A percentile compares a stretch with the other conserved stretches of the same genome.
phyloP scores from a whole-genome alignment of 805 yeast species.

The Candida endomychidarum region DNA sequence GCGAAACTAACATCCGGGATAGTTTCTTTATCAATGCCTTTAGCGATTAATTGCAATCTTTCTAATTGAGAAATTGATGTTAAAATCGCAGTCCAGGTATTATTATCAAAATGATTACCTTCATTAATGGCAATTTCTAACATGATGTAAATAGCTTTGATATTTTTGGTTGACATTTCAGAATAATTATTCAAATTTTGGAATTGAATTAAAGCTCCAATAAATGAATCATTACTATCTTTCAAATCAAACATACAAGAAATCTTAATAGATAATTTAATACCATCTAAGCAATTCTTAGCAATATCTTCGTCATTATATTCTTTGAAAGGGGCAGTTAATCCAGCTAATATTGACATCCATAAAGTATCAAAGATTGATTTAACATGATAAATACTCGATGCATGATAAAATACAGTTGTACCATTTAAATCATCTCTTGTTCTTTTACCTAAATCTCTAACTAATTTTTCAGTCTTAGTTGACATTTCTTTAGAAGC shows the following conservation, averaged over 20 bases:
- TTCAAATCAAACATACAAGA: conserved; percentile 81
- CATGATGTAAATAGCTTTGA: conserved; percentile 73
- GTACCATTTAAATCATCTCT: conserved; percentile 37
- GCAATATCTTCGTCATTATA: conserved; percentile 74
- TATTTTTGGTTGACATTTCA: conserved; percentile 75
- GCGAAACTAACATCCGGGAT: conserved; percentile 87
- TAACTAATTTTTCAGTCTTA: conserved; percentile 83
- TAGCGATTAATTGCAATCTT: conserved; percentile 80
- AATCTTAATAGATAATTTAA: conserved; percentile 76
- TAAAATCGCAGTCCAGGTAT: conserved; percentile 82
- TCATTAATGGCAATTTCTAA: conserved; percentile 76
- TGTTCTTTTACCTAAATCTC: conserved; percentile 53
- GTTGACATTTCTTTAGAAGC: conserved; percentile 90
- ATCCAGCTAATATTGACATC: conserved; percentile 96
- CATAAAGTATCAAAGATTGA: conserved; percentile 92
- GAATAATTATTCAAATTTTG: conserved; percentile 76
- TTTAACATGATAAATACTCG: conserved; percentile 84
- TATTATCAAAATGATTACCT: conserved; percentile 60
- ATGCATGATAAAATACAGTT: conserved; percentile 69
- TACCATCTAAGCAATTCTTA: conserved; percentile 76
- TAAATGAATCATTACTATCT: conserved; percentile 83
- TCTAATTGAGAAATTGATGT: conserved; percentile 88
- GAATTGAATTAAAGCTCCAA: conserved; percentile 86
- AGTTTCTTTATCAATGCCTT: conserved; percentile 79
- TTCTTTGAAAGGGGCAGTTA: conserved; percentile 91